phyloP scores from a whole-genome alignment of 2,329 filamentous ascomycete species.

The Saccharata proteae region DNA sequence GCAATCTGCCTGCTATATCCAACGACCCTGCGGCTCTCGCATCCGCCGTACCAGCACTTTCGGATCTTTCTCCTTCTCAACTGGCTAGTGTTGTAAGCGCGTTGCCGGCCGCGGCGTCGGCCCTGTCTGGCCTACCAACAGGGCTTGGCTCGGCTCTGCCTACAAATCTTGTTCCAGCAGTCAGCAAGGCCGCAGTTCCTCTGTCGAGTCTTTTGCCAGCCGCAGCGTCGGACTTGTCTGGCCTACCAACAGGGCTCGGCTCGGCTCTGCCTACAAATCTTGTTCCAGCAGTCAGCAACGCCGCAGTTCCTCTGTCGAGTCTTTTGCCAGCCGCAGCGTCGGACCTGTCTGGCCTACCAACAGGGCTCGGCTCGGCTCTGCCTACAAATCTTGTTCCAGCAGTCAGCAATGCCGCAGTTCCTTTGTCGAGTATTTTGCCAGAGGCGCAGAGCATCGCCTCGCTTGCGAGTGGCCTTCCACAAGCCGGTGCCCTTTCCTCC shows the following conservation, averaged over 20 bases:
- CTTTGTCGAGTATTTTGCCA: neutral
- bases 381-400: neutral
- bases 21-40: neutral
- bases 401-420: neutral
- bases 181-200: neutral
- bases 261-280: neutral
- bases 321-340: neutral
- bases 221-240: neutral
- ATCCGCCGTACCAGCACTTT: no score
- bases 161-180: no score
- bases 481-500: no score
- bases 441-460: no score
- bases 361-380: neutral
- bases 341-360: neutral
- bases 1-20: neutral
- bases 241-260: neutral
- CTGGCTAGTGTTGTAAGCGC: no score
- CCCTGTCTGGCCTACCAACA: no score
- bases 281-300: neutral
- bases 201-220: neutral
- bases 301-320: neutral
- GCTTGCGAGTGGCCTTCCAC: no score
- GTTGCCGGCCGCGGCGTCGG: neutral
- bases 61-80: no score
- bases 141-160: no score